Evolutionary conservation across 371 early-diverging fungal species (phyloP).

Genomic region (Chytridium lagenaria): DNA sequence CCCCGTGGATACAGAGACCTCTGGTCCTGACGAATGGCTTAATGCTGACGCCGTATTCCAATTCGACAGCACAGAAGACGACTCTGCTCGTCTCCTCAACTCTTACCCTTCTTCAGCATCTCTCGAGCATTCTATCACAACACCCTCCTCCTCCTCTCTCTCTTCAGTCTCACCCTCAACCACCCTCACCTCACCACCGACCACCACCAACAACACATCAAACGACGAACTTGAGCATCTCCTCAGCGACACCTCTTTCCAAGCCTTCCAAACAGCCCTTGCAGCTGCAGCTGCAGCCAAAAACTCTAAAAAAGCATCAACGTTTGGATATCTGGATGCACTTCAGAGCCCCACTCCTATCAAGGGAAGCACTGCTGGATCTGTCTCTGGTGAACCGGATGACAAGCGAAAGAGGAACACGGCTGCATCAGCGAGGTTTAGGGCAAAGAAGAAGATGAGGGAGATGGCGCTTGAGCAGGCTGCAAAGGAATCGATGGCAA

Average conservation of each 20-base stretch:
- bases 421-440: conserved; percentile 94
- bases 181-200: neutral
- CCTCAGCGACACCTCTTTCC: neutral
- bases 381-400: conserved; percentile 30
- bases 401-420: conserved; percentile 94
- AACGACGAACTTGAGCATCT: too few species aligned
- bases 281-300: neutral
- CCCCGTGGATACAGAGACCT: neutral
- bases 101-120: neutral
- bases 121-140: neutral
- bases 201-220: too few species aligned
- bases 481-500: conserved; percentile 81
- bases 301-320: neutral
- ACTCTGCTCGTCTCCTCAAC: neutral
- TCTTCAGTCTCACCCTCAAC: neutral
- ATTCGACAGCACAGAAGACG: conserved; percentile 8
- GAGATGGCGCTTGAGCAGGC: conserved; percentile 86
- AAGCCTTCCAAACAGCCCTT: neutral
- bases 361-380: too few species aligned
- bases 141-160: neutral
- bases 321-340: neutral
- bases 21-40: conserved; percentile 17
- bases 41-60: conserved; percentile 23
- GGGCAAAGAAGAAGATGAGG: conserved; percentile 88
- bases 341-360: conserved; percentile 10